These are phyloP conservation scores for Auxenochlorella protothecoides DNA, from an alignment of 139 green algal species.

Conservation along the genomic window DNA sequence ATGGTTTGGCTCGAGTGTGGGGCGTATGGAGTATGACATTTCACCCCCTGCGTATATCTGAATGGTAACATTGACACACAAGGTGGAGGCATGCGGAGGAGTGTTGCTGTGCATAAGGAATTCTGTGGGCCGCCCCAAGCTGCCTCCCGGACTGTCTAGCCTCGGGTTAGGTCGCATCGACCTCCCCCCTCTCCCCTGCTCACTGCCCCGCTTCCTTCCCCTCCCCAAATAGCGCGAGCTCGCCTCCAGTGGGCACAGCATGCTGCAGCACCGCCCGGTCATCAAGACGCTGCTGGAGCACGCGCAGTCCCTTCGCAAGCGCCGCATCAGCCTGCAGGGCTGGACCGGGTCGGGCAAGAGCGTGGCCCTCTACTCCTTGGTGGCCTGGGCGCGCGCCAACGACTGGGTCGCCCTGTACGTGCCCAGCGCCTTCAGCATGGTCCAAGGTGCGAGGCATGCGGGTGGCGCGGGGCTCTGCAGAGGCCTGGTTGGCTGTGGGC, in stretches of 20 bases:
- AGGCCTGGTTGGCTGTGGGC: background rate
- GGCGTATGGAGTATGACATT: background rate
- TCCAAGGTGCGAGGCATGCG: slow-evolving; percentile 38
- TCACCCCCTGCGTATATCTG: background rate
- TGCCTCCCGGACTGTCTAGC: no score
- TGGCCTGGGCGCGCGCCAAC: slow-evolving; percentile 37
- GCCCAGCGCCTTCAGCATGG: slow-evolving; percentile 36
- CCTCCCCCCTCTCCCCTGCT: background rate
- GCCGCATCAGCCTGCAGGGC: slow-evolving; percentile 17
- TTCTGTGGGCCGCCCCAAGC: no score
- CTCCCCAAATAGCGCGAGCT: background rate
- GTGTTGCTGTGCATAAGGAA: no score
- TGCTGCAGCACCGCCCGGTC: no score
- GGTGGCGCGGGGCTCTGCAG: background rate
- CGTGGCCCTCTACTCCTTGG: slow-evolving; percentile 43
- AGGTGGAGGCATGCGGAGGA: no score
- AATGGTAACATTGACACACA: no score
- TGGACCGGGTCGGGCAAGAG: slow-evolving; percentile 51
- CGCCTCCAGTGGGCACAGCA: background rate
- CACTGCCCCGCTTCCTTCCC: background rate
- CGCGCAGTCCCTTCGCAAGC: no score
- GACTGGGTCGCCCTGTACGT: slow-evolving; percentile 62
- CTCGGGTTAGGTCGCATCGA: no score
- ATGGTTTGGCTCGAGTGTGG: no score
- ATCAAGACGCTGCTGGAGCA: no score